phyloP scores from a whole-genome alignment of 441 rosid species.

The Erysimum pusillum region DNA sequence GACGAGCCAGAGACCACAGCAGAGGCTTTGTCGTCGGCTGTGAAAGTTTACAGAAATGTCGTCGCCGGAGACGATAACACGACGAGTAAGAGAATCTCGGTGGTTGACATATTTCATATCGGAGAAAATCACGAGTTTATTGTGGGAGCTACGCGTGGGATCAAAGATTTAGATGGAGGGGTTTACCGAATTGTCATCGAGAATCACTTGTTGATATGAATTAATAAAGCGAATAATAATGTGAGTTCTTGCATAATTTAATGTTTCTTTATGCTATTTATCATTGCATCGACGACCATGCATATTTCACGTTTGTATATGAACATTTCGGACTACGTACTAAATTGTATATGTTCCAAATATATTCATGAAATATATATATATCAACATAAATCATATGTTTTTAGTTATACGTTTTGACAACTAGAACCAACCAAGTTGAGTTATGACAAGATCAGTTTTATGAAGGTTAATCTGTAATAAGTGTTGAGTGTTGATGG shows the following conservation, averaged over 20 bases:
- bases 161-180: slow-evolving; percentile 28
- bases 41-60: slow-evolving; percentile 6
- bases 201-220: slow-evolving; percentile 39
- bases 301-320: slow-evolving; percentile 11
- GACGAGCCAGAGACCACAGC: slow-evolving; percentile 17
- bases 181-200: slow-evolving; percentile 31
- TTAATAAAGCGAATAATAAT: slow-evolving; percentile 5
- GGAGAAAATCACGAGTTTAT: slow-evolving; percentile 25
- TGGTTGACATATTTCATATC: background rate
- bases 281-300: slow-evolving; percentile 20
- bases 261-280: background rate
- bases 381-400: background rate
- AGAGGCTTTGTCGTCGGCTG: background rate
- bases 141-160: slow-evolving; percentile 4
- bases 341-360: slow-evolving; percentile 7
- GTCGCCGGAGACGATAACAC: background rate
- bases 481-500: no score
- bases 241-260: slow-evolving; percentile 9
- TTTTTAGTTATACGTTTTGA: background rate
- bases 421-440: slow-evolving; percentile 10
- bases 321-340: slow-evolving; percentile 16
- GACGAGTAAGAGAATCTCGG: slow-evolving; percentile 2
- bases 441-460: no score
- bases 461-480: no score
- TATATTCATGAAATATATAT: background rate